Base-by-base conservation (phyloP, 331 rosid genomes). In the Arachis monticola region DNA sequence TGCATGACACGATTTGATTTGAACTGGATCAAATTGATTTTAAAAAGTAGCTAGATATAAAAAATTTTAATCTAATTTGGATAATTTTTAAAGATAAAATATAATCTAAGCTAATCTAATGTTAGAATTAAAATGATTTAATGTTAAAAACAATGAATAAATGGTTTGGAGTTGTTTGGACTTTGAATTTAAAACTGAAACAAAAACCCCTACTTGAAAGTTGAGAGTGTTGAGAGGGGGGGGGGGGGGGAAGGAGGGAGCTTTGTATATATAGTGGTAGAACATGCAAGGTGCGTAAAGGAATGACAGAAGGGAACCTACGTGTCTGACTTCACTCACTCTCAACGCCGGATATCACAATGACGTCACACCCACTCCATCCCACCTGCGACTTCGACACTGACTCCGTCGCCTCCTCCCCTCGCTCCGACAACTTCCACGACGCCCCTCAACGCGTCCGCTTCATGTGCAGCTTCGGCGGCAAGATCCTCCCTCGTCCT, bases 391-490 rank as follows among this genome's bases (percentile, higher is more conserved):
- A 90, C 61, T 41, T 79, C 1, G 96, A 93, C 67, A 71, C 79
- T 8, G 97, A 93, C 77, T 91, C 98, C 1, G 88, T 84, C 4
- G 75, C 91, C 7, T 87, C 97, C 1, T 84, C 96, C 27, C 98
- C 98, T 5, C 90, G 94, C 72, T 88, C 93, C 38, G 97, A 88
- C 44, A 61, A 79, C 60, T 81, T 67, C 74, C 81, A 80, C n/a
- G 91, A 89, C 2, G 74, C 53, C 0, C 81, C 77, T 7, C 51
- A 88, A 3, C 96, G 87, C 7, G 87, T 85, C 72, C 90, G 98
- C 13, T 88, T 95, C 82, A 95, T 95, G 99, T 92, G 97, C 83
- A 95, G 99, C 81, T 92, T 90, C 79, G 97, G 97, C 72, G 97
- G 97, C 67, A 86, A 86, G 73, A 92, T 95, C 80, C 35, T 90